Percentiles rank a stretch among this genome's conserved stretches.
phyloP scores from a whole-genome alignment of 306 rosid genomes.

The Cicer yamashitae region DNA sequence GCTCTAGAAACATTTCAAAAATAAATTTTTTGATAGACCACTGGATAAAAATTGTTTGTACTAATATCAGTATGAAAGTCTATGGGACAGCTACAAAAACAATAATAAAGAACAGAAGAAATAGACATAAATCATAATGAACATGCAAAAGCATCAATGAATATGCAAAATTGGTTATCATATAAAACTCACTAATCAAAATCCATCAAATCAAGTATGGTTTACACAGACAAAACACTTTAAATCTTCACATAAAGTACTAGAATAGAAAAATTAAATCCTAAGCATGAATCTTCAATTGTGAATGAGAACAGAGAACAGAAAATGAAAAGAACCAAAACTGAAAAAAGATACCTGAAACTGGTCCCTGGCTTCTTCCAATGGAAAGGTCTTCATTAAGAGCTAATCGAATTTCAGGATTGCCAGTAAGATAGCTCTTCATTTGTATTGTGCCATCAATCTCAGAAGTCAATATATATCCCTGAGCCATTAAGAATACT shows the following conservation, averaged over 20 bases:
- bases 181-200: slow-evolving; percentile 26
- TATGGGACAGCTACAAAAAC: slow-evolving; percentile 3
- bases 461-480: slow-evolving; percentile 87
- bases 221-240: slow-evolving; percentile 25
- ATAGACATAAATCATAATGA: slow-evolving; percentile 7
- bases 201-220: slow-evolving; percentile 30
- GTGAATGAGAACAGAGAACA: slow-evolving; percentile 12
- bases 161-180: slow-evolving; percentile 12
- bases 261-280: slow-evolving; percentile 34
- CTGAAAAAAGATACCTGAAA: slow-evolving; percentile 56
- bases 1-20: slow-evolving; percentile 45
- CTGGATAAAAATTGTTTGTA: slow-evolving; percentile 30
- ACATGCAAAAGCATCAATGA: slow-evolving; percentile 22
- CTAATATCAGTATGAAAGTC: slow-evolving; percentile 35
- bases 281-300: slow-evolving; percentile 26
- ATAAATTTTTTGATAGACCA: slow-evolving; percentile 38
- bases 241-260: slow-evolving; percentile 12
- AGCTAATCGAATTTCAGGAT: slow-evolving; percentile 87
- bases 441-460: slow-evolving; percentile 95
- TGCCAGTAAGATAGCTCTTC: slow-evolving; percentile 88
- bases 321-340: slow-evolving; percentile 32
- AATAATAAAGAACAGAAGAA: slow-evolving; percentile 36
- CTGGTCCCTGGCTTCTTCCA: slow-evolving; percentile 66
- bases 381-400: slow-evolving; percentile 84
- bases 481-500: slow-evolving; percentile 55